phyloP scores from a whole-genome alignment of 345 rosid species.

The Aquilaria malaccensis region DNA sequence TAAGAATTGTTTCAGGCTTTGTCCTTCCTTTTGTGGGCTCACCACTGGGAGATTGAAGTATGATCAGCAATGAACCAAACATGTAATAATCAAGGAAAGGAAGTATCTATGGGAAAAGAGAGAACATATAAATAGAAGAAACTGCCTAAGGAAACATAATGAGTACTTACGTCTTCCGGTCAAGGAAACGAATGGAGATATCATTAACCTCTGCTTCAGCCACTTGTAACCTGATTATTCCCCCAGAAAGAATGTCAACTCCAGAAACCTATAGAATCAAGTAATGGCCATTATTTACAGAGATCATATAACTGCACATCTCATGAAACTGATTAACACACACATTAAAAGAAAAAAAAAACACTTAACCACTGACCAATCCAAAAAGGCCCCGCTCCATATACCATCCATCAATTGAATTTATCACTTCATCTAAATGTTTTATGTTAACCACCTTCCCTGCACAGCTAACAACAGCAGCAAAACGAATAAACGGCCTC shows the following conservation, averaged over 20 bases:
- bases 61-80: constrained; percentile 2
- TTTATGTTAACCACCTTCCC: constrained; percentile 87
- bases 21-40: constrained; percentile 92
- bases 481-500: constrained; percentile 34
- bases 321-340: not conserved
- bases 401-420: constrained; percentile 90
- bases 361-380: constrained; percentile 42
- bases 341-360: not conserved
- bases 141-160: constrained; percentile 9
- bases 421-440: constrained; percentile 81
- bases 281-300: not conserved
- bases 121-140: not conserved
- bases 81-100: not conserved
- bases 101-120: not conserved
- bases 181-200: constrained; percentile 79
- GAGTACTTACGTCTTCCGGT: constrained; percentile 77
- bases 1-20: constrained; percentile 67
- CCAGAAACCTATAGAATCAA: constrained; percentile 58
- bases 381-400: constrained; percentile 95
- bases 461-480: constrained; percentile 69
- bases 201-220: constrained; percentile 93
- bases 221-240: constrained; percentile 76
- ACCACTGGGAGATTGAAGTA: constrained; percentile 43
- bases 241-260: constrained; percentile 90
- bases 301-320: constrained; percentile 1